These are phyloP conservation scores for Nicotiana knightiana DNA, from an alignment of 257 asterid species.

Conservation along the genomic window DNA sequence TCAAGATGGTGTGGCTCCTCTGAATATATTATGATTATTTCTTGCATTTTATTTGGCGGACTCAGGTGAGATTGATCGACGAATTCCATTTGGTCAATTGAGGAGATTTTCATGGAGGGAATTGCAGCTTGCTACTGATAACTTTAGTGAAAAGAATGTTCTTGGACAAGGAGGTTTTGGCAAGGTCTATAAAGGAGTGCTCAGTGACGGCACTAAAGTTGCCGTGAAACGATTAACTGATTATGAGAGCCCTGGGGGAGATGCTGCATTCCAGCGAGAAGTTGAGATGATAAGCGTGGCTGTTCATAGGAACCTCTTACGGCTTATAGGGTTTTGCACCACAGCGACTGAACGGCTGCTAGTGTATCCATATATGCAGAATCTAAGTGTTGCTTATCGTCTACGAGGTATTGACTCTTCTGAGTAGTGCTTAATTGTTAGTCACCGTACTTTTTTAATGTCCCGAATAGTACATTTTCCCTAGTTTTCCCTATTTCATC, in stretches of 20 bases:
- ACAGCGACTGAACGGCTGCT: conserved; percentile 86
- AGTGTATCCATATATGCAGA: conserved; percentile 91
- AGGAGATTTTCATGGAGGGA: conserved; percentile 93
- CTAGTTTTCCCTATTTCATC: not conserved
- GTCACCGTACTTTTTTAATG: too few relatives aligned
- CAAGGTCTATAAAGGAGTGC: conserved; percentile 82
- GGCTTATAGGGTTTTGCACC: conserved; percentile 86
- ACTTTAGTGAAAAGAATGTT: conserved; percentile 74
- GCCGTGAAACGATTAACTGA: conserved; percentile 90
- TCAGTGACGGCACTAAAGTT: conserved; percentile 64
- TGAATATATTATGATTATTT: not conserved
- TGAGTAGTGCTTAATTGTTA: not conserved
- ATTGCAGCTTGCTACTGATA: conserved; percentile 82
- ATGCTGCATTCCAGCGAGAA: conserved; percentile 91
- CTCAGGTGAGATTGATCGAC: conserved; percentile 85
- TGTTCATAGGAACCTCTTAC: conserved; percentile 79
- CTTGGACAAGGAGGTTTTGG: conserved; percentile 98
- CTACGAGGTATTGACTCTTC: conserved; percentile 52
- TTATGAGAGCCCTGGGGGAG: conserved; percentile 91
- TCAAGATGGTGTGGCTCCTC: not conserved
- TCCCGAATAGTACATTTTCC: not conserved
- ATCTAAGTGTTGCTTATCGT: conserved; percentile 86
- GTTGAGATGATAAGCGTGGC: conserved; percentile 99
- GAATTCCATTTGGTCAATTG: conserved; percentile 86
- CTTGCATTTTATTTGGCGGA: not conserved